Conservation (phyloP, 139 green algal species). For the Coelastrella sp. region DNA sequence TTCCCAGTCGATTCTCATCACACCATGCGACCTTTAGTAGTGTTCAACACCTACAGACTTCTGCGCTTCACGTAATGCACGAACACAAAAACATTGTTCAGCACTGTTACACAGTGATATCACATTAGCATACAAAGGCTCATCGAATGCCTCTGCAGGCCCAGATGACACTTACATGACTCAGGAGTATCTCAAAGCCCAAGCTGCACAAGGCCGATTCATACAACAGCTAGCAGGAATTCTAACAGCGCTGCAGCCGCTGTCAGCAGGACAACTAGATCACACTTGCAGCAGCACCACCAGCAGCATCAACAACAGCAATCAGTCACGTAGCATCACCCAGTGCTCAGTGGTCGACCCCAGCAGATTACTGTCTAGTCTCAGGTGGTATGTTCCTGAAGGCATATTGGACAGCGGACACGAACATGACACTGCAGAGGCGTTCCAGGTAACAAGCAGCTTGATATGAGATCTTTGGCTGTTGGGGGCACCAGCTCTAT, state of each 20-base stretch:
- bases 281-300: neutral
- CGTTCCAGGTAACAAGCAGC: constrained; percentile 15
- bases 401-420: constrained; percentile 14
- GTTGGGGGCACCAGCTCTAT: too few relatives aligned
- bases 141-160: neutral
- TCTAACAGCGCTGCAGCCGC: constrained; percentile 4
- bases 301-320: neutral
- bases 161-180: neutral
- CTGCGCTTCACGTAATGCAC: neutral
- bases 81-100: neutral
- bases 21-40: neutral
- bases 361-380: neutral
- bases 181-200: neutral
- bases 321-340: neutral
- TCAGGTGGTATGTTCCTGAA: constrained; percentile 22
- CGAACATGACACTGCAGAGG: constrained; percentile 32
- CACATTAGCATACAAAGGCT: too few relatives aligned
- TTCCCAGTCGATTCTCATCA: neutral
- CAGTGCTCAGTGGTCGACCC: neutral
- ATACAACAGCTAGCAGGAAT: neutral
- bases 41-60: neutral
- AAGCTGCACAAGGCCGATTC: neutral
- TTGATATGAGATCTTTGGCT: neutral
- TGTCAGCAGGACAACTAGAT: neutral
- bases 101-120: too few relatives aligned